phyloP scores from a whole-genome alignment of 495 filamentous ascomycete species.

The Lasiosphaeria ovina region DNA sequence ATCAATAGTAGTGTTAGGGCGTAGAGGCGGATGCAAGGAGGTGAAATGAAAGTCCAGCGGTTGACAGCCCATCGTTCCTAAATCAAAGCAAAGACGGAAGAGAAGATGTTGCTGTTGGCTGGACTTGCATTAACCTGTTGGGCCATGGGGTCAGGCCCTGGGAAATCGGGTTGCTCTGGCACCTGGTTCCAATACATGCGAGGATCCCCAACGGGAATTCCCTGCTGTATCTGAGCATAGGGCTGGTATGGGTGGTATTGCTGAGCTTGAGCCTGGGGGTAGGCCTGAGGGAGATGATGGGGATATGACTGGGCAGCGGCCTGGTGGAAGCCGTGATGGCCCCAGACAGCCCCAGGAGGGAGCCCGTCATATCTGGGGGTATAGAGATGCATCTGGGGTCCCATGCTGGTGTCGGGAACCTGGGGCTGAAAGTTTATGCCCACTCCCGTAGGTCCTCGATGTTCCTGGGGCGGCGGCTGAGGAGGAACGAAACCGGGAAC shows the following conservation, averaged over 20 bases:
- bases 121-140: not conserved
- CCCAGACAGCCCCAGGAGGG: no score
- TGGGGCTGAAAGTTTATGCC: conserved; percentile 48
- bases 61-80: not conserved
- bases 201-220: not conserved
- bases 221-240: not conserved
- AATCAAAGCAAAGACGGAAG: not conserved
- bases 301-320: no score
- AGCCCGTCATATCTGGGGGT: conserved; percentile 41
- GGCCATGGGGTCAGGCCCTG: not conserved
- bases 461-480: not conserved
- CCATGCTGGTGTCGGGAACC: conserved; percentile 44
- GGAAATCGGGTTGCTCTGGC: not conserved
- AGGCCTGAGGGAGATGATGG: not conserved
- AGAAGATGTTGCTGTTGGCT: not conserved
- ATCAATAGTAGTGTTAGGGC: no score
- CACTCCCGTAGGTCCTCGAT: conserved; percentile 9
- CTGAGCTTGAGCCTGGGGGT: not conserved
- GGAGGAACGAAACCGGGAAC: no score
- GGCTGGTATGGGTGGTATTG: not conserved
- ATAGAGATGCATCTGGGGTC: conserved; percentile 44
- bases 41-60: no score
- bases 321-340: no score
- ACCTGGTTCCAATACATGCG: not conserved
- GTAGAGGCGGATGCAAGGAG: no score